Percentiles rank a stretch among this genome's conserved stretches.
phyloP scores from a whole-genome alignment of 2,329 filamentous ascomycete species.

The Neofusicoccum sp. region DNA sequence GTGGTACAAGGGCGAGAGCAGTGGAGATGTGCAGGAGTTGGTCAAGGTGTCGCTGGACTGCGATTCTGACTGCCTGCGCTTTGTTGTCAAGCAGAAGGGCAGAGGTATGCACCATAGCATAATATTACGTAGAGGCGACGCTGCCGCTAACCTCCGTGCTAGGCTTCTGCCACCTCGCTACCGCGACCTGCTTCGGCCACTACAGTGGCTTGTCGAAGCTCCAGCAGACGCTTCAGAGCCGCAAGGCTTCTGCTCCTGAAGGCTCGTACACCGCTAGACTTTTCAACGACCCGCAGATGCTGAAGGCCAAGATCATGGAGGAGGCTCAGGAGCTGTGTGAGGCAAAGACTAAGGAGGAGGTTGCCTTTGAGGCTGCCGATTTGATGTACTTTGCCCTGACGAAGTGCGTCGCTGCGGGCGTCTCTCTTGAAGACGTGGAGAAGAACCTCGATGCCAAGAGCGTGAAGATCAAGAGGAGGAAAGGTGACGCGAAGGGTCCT shows the following conservation, averaged over 20 bases:
- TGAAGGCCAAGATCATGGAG: slow-evolving; percentile 97
- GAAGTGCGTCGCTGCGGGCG: slow-evolving; percentile 82
- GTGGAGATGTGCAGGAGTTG: slow-evolving; percentile 89
- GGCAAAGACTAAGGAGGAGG: slow-evolving; percentile 76
- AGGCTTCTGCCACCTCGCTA: slow-evolving; percentile 92
- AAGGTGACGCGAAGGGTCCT: slow-evolving; percentile 90
- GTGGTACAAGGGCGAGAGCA: slow-evolving; percentile 96
- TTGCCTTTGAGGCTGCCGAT: slow-evolving; percentile 94
- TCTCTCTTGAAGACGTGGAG: slow-evolving; percentile 86
- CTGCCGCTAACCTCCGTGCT: background rate
- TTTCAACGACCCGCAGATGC: slow-evolving; percentile 87
- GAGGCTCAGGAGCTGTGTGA: slow-evolving; percentile 95
- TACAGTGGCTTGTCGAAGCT: slow-evolving; percentile 79
- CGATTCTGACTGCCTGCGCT: slow-evolving; percentile 89
- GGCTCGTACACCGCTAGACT: slow-evolving; percentile 93
- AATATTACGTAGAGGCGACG: background rate
- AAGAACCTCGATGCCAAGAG: slow-evolving; percentile 91
- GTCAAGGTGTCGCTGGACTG: slow-evolving; percentile 86
- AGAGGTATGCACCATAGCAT: slow-evolving; percentile 51
- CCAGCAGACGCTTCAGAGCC: slow-evolving; percentile 80
- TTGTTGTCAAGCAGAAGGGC: slow-evolving; percentile 86
- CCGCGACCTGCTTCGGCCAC: slow-evolving; percentile 88
- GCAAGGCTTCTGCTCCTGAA: slow-evolving; percentile 79
- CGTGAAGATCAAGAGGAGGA: slow-evolving; percentile 89
- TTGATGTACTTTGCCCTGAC: slow-evolving; percentile 94